These are phyloP conservation scores for Exophiala mesophila DNA, from an alignment of 2,329 filamentous ascomycete genomes.

Conservation along the genomic window DNA sequence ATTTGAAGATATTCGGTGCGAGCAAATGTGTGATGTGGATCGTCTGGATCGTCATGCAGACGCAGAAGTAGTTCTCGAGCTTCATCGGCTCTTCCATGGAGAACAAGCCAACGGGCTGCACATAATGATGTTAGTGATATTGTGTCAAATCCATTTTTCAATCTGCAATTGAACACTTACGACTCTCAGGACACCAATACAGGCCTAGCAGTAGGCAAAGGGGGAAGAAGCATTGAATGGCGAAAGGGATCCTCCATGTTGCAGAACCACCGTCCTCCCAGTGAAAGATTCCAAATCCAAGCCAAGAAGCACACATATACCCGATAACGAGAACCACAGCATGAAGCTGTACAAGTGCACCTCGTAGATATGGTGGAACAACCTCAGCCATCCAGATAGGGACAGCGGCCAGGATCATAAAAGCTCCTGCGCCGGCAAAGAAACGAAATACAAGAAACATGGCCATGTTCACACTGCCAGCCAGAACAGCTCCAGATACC, in stretches of 20 bases:
- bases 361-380: constrained; percentile 14
- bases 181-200: constrained; percentile 8
- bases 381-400: constrained; percentile 12
- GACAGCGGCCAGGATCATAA: constrained; percentile 9
- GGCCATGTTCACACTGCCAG: constrained; percentile 8
- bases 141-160: too few species aligned
- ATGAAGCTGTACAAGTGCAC: constrained; percentile 11
- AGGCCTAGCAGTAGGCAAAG: constrained; percentile 1
- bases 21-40: background rate
- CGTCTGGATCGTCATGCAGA: background rate
- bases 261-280: background rate
- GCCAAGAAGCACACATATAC: constrained; percentile 8
- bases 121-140: too few species aligned
- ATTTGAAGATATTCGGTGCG: background rate
- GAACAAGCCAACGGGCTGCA: background rate
- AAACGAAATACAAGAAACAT: constrained; percentile 17
- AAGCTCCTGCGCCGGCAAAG: constrained; percentile 6
- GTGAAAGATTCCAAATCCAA: constrained; percentile 2
- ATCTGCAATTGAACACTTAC: too few species aligned
- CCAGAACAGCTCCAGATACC: constrained; percentile 11
- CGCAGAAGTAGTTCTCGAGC: background rate
- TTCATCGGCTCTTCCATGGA: background rate
- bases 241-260: constrained; percentile 5
- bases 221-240: background rate
- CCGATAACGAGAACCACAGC: constrained; percentile 4